Evolutionary conservation across 2,329 filamentous ascomycete species (phyloP), one percentile per base, ranked within the genome.

Genomic region (Fusarium metavorans): DNA sequence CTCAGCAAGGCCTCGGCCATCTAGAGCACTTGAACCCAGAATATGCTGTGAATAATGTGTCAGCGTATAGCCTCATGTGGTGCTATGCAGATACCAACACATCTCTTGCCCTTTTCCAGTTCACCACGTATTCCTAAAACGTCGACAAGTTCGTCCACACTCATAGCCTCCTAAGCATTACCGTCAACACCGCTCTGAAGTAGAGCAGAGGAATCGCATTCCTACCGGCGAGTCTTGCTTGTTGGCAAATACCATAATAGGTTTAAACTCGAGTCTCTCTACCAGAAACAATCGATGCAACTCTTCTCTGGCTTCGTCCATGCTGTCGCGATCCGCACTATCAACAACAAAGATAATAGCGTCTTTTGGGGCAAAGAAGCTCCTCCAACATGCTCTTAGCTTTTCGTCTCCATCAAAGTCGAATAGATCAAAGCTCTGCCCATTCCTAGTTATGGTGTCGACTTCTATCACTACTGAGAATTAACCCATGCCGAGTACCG

Each of bases 151-250:
- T 56, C n/a, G 0, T 10, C 2, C 4, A 45, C 9, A 13, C 37
- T 48, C 50, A 63, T 63, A 1, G 66, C 50, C 25, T 57, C 57
- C 70, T 72, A 4, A 16, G 6, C 2, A 30, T 11, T 1, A 4
- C 8, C 5, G 6, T 71, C 1, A 63, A 18, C 14, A 30, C 6
- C 11, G 4, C 20, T 4, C 18, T 1, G 52, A 32, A 13, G 13
- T 14, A n/a, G 6, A 37, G 35, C 7, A 59, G 6, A 23, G 14
- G 4, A 2, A 5, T 13, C 14, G 16, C 3, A 2, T n/a, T 20
- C 61, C 34, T 3, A 73, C 71, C 1, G 9, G 18, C 6, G 34
- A 6, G 2, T 74, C 71, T 11, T 72, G 68, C 13, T 74, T 74
- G 8, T 69, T 66, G 0, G 64, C 71, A 3, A 72, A 32, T 2